Percentiles rank a stretch among this genome's conserved stretches.
Conservation (phyloP, 495 filamentous ascomycete genomes). For the Aspergillus sparsus region DNA sequence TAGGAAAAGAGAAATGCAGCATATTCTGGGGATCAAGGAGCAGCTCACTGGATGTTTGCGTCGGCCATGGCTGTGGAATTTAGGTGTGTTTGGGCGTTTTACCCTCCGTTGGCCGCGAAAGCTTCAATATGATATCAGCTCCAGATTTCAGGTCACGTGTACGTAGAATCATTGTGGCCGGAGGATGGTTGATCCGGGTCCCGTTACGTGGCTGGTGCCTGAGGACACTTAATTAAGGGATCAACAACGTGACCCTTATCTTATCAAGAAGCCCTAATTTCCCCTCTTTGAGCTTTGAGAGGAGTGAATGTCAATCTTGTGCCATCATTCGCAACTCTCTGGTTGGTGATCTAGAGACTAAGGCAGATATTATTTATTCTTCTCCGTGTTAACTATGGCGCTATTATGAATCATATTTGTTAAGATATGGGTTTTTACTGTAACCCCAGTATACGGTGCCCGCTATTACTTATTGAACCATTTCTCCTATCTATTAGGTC, state of each 20-base stretch:
- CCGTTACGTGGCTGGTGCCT: neutral
- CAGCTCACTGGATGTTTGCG: slow-evolving; percentile 20
- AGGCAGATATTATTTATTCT: neutral
- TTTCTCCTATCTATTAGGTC: too few relatives aligned
- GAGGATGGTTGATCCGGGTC: neutral
- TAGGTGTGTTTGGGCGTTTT: neutral
- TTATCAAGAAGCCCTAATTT: neutral
- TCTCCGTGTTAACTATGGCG: too few relatives aligned
- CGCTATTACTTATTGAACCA: too few relatives aligned
- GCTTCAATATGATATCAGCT: slow-evolving; percentile 15
- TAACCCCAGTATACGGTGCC: too few relatives aligned
- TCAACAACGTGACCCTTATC: slow-evolving; percentile 9
- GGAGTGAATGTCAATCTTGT: neutral
- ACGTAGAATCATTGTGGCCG: neutral
- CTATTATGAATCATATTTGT: too few relatives aligned
- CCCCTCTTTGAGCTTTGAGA: neutral
- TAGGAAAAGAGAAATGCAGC: too few relatives aligned
- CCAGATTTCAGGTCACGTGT: slow-evolving; percentile 20
- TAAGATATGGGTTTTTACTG: too few relatives aligned
- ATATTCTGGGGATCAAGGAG: neutral
- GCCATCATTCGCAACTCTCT: neutral
- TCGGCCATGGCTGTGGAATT: slow-evolving; percentile 17
- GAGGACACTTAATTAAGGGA: neutral
- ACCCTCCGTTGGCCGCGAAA: slow-evolving; percentile 15
- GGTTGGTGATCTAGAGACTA: neutral